These are phyloP conservation scores for Ogataea haglerorum DNA, from an alignment of 805 yeast genomes.

Conservation along the genomic window DNA sequence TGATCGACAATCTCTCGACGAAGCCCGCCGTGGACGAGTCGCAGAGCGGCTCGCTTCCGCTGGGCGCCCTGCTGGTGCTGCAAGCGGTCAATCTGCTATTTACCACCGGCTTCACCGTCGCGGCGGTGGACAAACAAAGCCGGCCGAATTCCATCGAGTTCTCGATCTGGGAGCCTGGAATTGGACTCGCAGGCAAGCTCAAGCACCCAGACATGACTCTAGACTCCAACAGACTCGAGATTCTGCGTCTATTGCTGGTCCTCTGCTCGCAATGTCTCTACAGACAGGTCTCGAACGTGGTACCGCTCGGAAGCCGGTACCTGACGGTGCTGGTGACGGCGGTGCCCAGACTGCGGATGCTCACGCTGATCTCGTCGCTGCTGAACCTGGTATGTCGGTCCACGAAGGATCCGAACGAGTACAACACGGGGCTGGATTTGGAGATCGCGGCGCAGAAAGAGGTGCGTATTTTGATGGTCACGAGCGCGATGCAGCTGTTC, in stretches of 20 bases:
- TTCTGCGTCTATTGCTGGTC: slow-evolving; percentile 57
- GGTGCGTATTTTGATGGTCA: slow-evolving; percentile 45
- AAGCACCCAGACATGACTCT: slow-evolving; percentile 37
- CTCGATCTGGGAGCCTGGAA: slow-evolving; percentile 77
- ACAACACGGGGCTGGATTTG: slow-evolving; percentile 45
- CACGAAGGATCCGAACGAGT: slow-evolving; percentile 32
- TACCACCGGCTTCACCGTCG: slow-evolving; percentile 53
- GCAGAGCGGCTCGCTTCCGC: slow-evolving; percentile 21
- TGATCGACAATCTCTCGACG: slow-evolving; percentile 15
- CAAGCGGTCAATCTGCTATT: slow-evolving; percentile 48
- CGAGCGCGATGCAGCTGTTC: slow-evolving; percentile 60
- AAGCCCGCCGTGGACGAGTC: slow-evolving; percentile 16
- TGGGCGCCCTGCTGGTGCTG: slow-evolving; percentile 39
- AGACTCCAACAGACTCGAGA: slow-evolving; percentile 66
- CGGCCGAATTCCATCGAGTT: slow-evolving; percentile 33
- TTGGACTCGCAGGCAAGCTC: slow-evolving; percentile 42
- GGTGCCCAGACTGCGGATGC: slow-evolving; percentile 45
- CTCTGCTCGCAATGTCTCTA: slow-evolving; percentile 64
- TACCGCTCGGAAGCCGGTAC: slow-evolving; percentile 56
- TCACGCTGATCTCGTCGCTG: slow-evolving; percentile 63
- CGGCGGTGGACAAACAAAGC: slow-evolving; percentile 12
- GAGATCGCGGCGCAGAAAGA: slow-evolving; percentile 32
- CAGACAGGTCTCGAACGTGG: slow-evolving; percentile 38
- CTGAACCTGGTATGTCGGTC: slow-evolving; percentile 60
- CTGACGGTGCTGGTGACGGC: slow-evolving; percentile 51